Base-by-base conservation (phyloP, 1,139 yeast species). In the Wickerhamiella pararugosa region DNA sequence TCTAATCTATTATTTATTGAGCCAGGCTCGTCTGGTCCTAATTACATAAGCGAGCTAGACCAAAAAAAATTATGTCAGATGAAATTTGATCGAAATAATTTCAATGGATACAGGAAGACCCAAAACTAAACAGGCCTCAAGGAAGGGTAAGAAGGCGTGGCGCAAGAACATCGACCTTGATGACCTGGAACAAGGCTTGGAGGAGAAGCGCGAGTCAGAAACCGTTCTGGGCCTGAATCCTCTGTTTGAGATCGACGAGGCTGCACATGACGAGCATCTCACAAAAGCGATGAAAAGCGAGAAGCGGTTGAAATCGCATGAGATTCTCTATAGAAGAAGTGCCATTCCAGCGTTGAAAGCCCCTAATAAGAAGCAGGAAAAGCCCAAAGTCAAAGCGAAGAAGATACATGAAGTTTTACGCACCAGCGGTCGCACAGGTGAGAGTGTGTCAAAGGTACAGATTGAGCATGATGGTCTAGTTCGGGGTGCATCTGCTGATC, bases 121-220 rank as follows among this genome's bases (percentile, higher is more conserved):
- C 61, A 57, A 41, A 55, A 53, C 49, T 51, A 15, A 48, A 45
- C 95, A 84, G 61, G 60, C 79, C 6, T 82, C 95, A 5, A 73
- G 97, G 55, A 90, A 90, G 66, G 94, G 95, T 42, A 87, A 82
- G 69, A 78, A 72, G 58, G 81, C 97, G 5, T 90, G 98, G 98
- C 78, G 96, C 61, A 90, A 90, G 63, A 83, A 90, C 60, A 82
- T 90, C 46, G 94, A 90, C 57, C 66, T 90, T 27, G 76, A 75
- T 25, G 95, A 84, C 47, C 65, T 90, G 41, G 86, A 81, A 56
- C 62, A 65, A 36, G 80, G 78, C 6, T 65, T 90, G 39, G 92
- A 79, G 50, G 75, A 72, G 38, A 68, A 71, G 42, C 68, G 84
- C 44, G 92, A 81, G 43, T 72, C 75, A 47, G 73, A 80, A 53